phyloP scores from a whole-genome alignment of 1,284 basidiomycete genomes.

The Tremellales sp. region DNA sequence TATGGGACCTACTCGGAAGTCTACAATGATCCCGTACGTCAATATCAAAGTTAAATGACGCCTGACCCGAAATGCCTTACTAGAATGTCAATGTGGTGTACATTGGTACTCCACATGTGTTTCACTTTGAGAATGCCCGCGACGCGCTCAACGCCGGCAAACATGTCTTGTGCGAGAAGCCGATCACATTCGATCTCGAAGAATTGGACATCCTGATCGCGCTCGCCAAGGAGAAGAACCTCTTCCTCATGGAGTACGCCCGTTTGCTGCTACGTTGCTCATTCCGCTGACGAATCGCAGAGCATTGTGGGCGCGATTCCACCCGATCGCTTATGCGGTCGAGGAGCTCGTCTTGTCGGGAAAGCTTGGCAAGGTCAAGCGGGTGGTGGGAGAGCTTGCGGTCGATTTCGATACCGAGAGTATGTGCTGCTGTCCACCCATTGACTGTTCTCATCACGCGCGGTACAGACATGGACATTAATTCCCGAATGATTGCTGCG shows the following conservation, averaged over 20 bases:
- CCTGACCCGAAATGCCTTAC: background rate
- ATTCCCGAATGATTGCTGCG: constrained; percentile 68
- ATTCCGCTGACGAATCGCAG: constrained; percentile 13
- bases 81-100: constrained; percentile 76
- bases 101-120: constrained; percentile 82
- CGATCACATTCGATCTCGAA: constrained; percentile 51
- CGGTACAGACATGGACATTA: background rate
- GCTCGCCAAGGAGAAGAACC: constrained; percentile 68
- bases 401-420: constrained; percentile 66
- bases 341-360: constrained; percentile 44
- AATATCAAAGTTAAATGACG: background rate
- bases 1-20: constrained; percentile 76
- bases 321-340: constrained; percentile 45
- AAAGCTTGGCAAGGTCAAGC: constrained; percentile 45
- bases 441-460: background rate
- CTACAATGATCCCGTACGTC: constrained; percentile 61
- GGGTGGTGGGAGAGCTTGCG: constrained; percentile 66
- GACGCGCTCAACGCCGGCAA: constrained; percentile 75
- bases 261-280: constrained; percentile 40
- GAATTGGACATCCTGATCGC: constrained; percentile 59
- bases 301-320: constrained; percentile 49
- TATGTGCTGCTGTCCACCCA: constrained; percentile 47
- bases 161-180: constrained; percentile 81
- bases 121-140: constrained; percentile 74
- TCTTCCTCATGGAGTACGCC: constrained; percentile 87